phyloP scores from a whole-genome alignment of 495 filamentous ascomycete species.

The Aspergillus panamensis region DNA sequence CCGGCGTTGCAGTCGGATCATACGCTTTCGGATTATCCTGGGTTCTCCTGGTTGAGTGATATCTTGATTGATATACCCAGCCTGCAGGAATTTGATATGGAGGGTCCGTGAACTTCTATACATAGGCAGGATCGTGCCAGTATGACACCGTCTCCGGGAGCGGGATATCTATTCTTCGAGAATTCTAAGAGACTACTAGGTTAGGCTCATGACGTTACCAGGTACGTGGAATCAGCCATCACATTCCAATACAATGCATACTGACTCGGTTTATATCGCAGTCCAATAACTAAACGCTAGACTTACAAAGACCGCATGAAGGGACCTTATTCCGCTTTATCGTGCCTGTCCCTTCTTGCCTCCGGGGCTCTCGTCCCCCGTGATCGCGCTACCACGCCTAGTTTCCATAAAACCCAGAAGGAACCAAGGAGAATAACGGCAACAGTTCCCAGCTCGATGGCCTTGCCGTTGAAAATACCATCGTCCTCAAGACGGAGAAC shows the following conservation, averaged over 20 bases:
- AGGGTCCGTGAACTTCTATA: conserved; percentile 13
- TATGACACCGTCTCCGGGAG: not conserved
- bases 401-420: conserved; percentile 68
- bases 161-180: not conserved
- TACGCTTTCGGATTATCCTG: conserved; percentile 25
- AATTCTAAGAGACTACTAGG: not conserved
- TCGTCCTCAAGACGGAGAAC: conserved; percentile 52
- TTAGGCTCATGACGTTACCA: not conserved
- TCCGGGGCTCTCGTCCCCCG: conserved; percentile 18
- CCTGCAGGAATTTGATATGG: conserved; percentile 45
- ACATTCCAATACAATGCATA: not conserved
- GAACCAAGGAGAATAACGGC: conserved; percentile 67
- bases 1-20: conserved; percentile 16
- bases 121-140: not conserved
- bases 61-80: conserved; percentile 45
- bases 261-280: not conserved
- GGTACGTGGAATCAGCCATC: not conserved
- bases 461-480: conserved; percentile 51
- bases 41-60: conserved; percentile 45
- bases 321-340: conserved; percentile 26
- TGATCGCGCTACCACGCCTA: conserved; percentile 43
- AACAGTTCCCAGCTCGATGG: conserved; percentile 70
- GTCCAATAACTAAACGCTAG: conserved; percentile 3
- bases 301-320: not conserved
- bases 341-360: conserved; percentile 16